Evolutionary conservation across 768 basidiomycete genomes (phyloP).

Genomic region (Lanmaoa pseudosensibilis): DNA sequence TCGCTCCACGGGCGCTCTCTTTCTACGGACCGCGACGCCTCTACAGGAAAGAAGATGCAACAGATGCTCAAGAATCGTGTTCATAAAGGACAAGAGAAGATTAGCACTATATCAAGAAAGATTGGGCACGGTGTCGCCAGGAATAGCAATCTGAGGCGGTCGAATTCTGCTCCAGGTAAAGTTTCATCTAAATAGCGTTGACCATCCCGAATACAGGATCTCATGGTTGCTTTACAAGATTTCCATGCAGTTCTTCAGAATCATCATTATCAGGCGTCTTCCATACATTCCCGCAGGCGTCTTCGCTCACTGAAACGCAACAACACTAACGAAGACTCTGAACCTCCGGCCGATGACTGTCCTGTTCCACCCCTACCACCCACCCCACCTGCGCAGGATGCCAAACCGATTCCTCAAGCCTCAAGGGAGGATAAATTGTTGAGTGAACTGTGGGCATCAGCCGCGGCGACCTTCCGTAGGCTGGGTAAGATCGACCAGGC

Average conservation of each 20-base stretch:
- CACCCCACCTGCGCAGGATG: constrained; percentile 37
- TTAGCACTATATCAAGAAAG: constrained; percentile 74
- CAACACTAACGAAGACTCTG: constrained; percentile 35
- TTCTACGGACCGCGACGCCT: constrained; percentile 44
- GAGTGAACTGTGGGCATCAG: constrained; percentile 90
- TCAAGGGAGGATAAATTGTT: constrained; percentile 67
- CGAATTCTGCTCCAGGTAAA: constrained; percentile 69
- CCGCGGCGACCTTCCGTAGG: constrained; percentile 90
- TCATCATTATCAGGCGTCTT: constrained; percentile 69
- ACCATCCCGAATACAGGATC: not conserved
- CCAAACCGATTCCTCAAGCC: constrained; percentile 35
- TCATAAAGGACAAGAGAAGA: constrained; percentile 69
- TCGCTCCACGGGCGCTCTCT: constrained; percentile 27
- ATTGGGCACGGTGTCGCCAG: constrained; percentile 69
- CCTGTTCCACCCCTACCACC: constrained; percentile 36
- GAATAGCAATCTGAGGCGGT: constrained; percentile 55
- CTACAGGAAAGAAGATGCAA: constrained; percentile 70
- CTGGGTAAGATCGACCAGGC: constrained; percentile 89
- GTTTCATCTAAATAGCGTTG: constrained; percentile 11
- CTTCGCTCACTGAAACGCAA: constrained; percentile 47
- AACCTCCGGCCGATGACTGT: constrained; percentile 34
- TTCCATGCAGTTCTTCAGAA: constrained; percentile 66
- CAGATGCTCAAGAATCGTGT: constrained; percentile 74
- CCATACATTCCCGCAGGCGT: constrained; percentile 78
- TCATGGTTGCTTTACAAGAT: constrained; percentile 42